phyloP scores from a whole-genome alignment of 495 filamentous ascomycete genomes.

The Penicillium canescens region DNA sequence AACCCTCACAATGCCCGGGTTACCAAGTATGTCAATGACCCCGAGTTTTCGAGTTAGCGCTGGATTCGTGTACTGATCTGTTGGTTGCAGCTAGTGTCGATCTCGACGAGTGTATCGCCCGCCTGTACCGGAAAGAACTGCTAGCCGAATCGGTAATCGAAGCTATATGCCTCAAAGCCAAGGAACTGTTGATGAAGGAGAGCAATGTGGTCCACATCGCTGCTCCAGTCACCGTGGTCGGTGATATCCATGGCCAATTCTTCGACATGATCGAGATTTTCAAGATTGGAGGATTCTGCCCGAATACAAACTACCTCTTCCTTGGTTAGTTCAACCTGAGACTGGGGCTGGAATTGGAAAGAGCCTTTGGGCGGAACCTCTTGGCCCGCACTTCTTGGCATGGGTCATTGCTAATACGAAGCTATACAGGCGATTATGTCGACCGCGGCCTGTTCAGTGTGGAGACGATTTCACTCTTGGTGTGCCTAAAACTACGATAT shows the following conservation, averaged over 20 bases:
- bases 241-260: constrained; percentile 98
- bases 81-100: constrained; percentile 78
- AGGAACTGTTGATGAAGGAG: constrained; percentile 98
- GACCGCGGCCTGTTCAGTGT: constrained; percentile 96
- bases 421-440: constrained; percentile 81
- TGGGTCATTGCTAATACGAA: constrained; percentile 1
- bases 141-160: constrained; percentile 97
- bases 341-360: background rate
- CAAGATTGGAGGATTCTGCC: constrained; percentile 93
- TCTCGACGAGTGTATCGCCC: constrained; percentile 94
- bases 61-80: background rate
- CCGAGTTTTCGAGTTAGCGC: background rate
- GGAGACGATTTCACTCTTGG: constrained; percentile 93
- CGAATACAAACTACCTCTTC: constrained; percentile 97
- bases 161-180: constrained; percentile 98
- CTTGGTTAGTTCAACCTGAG: constrained; percentile 60
- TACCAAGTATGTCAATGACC: constrained; percentile 65
- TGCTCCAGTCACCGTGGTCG: constrained; percentile 96
- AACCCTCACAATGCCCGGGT: constrained; percentile 69
- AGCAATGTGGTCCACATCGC: constrained; percentile 98
- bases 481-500: constrained; percentile 93
- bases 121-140: constrained; percentile 93
- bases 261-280: constrained; percentile 99
- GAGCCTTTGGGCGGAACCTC: background rate
- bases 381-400: background rate